Percentiles rank a stretch among this genome's conserved stretches.
Conservation (phyloP, 257 asterid species). For the Apocynum venetum region DNA sequence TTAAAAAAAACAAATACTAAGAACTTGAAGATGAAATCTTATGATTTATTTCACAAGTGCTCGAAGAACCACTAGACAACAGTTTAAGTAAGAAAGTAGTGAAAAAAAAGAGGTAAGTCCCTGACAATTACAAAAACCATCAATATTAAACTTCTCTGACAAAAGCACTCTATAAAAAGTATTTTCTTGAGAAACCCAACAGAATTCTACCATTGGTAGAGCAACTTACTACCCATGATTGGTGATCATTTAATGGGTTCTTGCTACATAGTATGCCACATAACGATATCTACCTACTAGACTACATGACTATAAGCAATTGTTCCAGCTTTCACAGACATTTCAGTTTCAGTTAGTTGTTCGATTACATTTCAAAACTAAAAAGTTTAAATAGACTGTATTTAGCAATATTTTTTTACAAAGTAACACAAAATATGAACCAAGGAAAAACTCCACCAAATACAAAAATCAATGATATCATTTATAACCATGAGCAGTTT, state of each 20-base stretch:
- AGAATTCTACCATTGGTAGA: background rate
- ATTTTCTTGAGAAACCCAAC: background rate
- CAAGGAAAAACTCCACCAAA: background rate
- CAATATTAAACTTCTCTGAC: background rate
- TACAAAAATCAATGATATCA: background rate
- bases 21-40: conserved; percentile 1
- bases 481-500: background rate
- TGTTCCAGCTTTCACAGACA: background rate
- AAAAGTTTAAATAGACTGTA: background rate
- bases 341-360: background rate
- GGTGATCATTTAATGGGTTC: background rate
- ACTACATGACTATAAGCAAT: background rate
- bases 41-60: background rate
- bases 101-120: background rate
- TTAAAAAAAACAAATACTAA: too few relatives aligned
- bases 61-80: background rate
- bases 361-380: background rate
- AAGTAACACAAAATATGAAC: background rate
- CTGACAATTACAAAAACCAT: background rate
- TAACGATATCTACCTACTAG: background rate
- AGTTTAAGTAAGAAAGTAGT: background rate
- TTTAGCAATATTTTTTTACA: background rate
- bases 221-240: background rate
- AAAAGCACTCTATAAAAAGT: background rate
- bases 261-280: background rate